Evolutionary conservation across 768 basidiomycete species (phyloP), one percentile per base, ranked within the genome.

Genomic region (Atractiella rhizophila): DNA sequence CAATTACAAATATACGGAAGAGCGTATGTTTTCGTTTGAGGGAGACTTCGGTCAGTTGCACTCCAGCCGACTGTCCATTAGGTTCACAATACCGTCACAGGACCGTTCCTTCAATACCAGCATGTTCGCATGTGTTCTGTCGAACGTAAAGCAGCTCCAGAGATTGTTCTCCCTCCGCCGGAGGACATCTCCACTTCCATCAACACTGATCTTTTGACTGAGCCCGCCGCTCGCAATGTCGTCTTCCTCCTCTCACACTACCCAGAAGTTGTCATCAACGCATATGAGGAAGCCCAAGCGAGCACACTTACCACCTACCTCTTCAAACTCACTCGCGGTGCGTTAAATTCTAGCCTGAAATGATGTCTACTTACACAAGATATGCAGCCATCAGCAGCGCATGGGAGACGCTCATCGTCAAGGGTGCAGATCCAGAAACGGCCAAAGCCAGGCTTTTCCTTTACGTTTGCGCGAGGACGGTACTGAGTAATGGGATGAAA

Each of bases 1-100:
- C 61, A 83, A 91, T 63, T 96, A 96, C 62, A 74, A 68, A 2
- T 98, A 91, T 62, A 78, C 83, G 59, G 80, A 80, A 74, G 71
- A 78, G 47, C 71, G 83, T 30, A 86, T 91, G 80, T 69, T 75
- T 37, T 82, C 81, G 26, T 91, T 88, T 58, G 82, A 91, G 58
- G 86, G 86, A 32, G 86, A 94, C 60, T 86, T 82, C 0, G 82
- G 81, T 48, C 29, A 34, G 41, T 34, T 6, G 3, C 25, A 4
- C 5, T 15, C 28, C n/a, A 16, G 5, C 21, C 15, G 1, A 5
- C 15, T 20, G 10, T 28, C 25, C 6, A 5, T 34, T 10, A 13
- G 18, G 1, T 8, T 10, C n/a, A 33, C 27, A 29, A 19, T 28
- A 20, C 16, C 13, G 19, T 6, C 20, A 4, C 18, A 26, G 41